Evolutionary conservation across 805 yeast genomes (phyloP).

Genomic region (Wickerhamia fluorescens): DNA sequence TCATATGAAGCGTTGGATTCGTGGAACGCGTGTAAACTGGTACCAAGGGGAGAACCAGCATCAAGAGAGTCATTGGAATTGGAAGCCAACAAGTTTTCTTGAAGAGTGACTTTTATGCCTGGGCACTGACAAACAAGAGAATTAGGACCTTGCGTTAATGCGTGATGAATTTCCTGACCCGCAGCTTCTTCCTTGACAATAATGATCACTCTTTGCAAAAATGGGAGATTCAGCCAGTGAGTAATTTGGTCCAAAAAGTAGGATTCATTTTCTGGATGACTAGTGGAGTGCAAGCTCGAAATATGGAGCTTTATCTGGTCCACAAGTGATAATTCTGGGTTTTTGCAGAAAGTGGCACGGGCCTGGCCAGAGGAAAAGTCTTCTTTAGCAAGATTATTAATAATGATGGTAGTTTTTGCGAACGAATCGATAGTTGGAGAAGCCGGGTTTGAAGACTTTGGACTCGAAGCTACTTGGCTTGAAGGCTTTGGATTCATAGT

Average conservation of each 20-base stretch:
- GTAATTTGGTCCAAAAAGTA: slow-evolving; percentile 20
- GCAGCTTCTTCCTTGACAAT: slow-evolving; percentile 25
- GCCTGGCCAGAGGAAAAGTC: slow-evolving; percentile 19
- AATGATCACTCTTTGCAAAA: slow-evolving; percentile 28
- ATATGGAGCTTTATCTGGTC: slow-evolving; percentile 28
- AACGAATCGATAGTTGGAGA: slow-evolving; percentile 2
- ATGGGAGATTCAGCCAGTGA: slow-evolving; percentile 35
- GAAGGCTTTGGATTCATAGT: too few relatives aligned
- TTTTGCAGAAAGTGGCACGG: slow-evolving; percentile 2
- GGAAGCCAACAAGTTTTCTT: slow-evolving; percentile 32
- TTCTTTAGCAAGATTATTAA: slow-evolving; percentile 24
- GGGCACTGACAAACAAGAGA: too few relatives aligned
- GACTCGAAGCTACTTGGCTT: too few relatives aligned
- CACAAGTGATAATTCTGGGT: slow-evolving; percentile 19
- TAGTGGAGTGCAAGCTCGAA: slow-evolving; percentile 14
- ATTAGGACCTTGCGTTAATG: too few relatives aligned
- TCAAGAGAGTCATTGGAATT: slow-evolving; percentile 19
- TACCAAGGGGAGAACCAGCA: too few relatives aligned
- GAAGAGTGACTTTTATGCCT: slow-evolving; percentile 24
- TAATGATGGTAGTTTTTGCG: slow-evolving; percentile 25
- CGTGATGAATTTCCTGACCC: slow-evolving; percentile 20
- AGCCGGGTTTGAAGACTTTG: too few relatives aligned
- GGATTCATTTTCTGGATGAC: slow-evolving; percentile 10
- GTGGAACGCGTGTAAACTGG: slow-evolving; percentile 3
- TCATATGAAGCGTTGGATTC: too few relatives aligned